Evolutionary conservation across 768 basidiomycete genomes (phyloP), one percentile per base, ranked within the genome.

Genomic region (Auriscalpium vulgare): DNA sequence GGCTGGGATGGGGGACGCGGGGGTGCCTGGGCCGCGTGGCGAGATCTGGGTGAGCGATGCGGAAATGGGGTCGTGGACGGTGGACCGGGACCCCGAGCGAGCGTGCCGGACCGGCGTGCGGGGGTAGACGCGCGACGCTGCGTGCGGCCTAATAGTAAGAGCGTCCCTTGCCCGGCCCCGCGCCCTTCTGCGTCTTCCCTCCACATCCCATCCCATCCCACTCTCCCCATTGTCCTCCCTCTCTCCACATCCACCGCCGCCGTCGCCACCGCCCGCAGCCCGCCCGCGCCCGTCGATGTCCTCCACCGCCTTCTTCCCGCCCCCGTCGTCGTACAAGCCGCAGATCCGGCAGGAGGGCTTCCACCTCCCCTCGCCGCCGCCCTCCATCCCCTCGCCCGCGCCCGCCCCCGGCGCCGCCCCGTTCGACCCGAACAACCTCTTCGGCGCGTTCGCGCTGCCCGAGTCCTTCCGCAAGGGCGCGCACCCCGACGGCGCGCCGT

Each of bases 341-440:
- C 80, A 80, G 59, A 71, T 88, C 60, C 75, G 86, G 57, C 83
- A 86, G 65, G 84, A 88, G 71, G 88, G 88, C 63, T 90, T 90
- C 68, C 83, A 87, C 59, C 63, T 84, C 37, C 78, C 81, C 19
- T 75, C 75, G 48, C 76, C 81, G 21, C 67, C 74, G 10, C 66
- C 71, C 50, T 62, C 61, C 50, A 62, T 70, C 58, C 57, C 69
- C 37, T 49, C 29, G 2, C 29, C 29, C 49, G 59, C 68, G 56
- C 62, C 68, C 47, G 60, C 66, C 61, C 61, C 62, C 53, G 62
- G 68, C 59, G 63, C 45, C 47, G 44, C 29, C 51, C 45, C 46
- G 48, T 44, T 56, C 55, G 65, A 56, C 64, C 58, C 65, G 62
- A 63, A 63, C 29, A 57, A 53, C 57, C 59, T 59, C 53, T 68